Base-by-base conservation (phyloP, 1,284 basidiomycete genomes). In the Ganoderma leucocontextum region DNA sequence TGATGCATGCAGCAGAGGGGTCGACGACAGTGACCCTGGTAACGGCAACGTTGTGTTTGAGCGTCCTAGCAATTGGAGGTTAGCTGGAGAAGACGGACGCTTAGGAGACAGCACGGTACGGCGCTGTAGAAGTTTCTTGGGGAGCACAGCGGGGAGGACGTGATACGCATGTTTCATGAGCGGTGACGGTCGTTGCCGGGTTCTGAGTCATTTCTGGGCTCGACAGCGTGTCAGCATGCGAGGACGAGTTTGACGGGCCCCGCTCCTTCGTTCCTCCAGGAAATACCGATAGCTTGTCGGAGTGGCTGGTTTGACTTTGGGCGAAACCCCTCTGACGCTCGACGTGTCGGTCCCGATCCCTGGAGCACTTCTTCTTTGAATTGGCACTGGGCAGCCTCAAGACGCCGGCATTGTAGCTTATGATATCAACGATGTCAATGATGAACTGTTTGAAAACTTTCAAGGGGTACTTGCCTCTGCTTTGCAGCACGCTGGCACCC, bases 121-220 rank as follows among this genome's bases (percentile, higher is more conserved):
- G 29, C 29, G 29, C 29, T 29, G 29, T 29, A 29, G 29, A 29
- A 29, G 29, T 29, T 29, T 29, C 29, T 2, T 29, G 29, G 29
- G 29, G 29, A 29, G 29, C 29, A 29, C 29, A 29, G 19, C 36
- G 7, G 19, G 36, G 58, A 17, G n/a, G 58, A 38, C 7, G 25
- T 60, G 58, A 60, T 60, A 25, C 58, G 15, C 58, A 41, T 60
- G 58, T 60, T 60, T 25, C 22, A 22, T 35, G 55, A 41, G 15
- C 58, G 39, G 25, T 29, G 29, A 29, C 13, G 58, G 29, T 9
- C n/a, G 35, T n/a, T 58, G 36, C 19, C 4, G 36, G 53, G 35
- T n/a, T n/a, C 35, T 22, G 55, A 12, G 17, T 58, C 29, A 22
- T 57, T 15, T 22, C 29, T 22, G 35, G 35, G 35, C 35, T 17